Percentiles rank a stretch among this genome's conserved stretches.
Conservation (phyloP, 345 rosid species). For the Eucalyptus grandis region DNA sequence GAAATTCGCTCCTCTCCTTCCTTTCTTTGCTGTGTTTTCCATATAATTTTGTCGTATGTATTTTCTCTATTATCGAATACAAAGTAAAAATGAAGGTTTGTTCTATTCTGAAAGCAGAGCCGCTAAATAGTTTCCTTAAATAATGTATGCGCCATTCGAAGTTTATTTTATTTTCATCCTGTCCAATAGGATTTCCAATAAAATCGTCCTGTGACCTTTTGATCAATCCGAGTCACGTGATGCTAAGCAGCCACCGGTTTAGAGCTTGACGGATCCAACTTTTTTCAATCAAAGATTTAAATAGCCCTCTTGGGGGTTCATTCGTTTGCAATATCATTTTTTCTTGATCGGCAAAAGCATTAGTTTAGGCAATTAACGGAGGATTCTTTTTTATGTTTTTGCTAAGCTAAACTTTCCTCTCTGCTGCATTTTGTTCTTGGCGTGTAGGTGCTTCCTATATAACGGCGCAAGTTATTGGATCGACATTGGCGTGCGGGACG, state of each 20-base stretch:
- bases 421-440: neutral
- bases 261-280: no score
- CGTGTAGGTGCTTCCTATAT: constrained; percentile 58
- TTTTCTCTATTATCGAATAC: neutral
- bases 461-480: constrained; percentile 53
- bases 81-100: neutral
- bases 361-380: no score
- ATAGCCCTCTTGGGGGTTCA: neutral
- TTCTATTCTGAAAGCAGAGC: neutral
- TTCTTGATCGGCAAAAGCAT: neutral
- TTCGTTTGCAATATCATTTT: no score
- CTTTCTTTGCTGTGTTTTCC: neutral
- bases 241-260: neutral
- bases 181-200: neutral
- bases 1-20: neutral
- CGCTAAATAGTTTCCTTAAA: neutral
- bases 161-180: neutral
- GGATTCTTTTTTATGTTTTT: no score
- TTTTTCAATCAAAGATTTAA: no score
- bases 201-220: neutral
- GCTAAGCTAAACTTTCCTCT: neutral
- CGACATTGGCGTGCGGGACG: constrained; percentile 69
- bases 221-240: neutral
- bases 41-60: neutral
- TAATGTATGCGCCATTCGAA: neutral